Evolutionary conservation across 176 grass and related monocot species (phyloP).

Genomic region (Musa acuminata): DNA sequence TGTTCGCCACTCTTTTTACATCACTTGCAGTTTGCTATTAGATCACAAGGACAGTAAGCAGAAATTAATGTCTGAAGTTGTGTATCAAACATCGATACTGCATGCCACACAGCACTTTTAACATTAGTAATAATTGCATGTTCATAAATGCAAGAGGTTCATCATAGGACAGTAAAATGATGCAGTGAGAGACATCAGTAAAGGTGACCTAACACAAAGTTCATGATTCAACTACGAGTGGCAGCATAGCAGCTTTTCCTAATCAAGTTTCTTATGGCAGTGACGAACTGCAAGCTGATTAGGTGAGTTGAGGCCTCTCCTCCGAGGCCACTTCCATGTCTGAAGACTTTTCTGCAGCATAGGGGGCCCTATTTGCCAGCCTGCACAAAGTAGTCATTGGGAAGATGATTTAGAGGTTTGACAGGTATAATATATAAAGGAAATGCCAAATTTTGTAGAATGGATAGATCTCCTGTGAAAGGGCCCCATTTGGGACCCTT

Average conservation of each 20-base stretch:
- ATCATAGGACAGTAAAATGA: background rate
- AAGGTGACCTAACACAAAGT: background rate
- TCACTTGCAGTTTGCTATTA: too few species aligned
- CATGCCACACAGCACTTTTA: background rate
- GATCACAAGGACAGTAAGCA: background rate
- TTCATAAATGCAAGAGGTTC: background rate
- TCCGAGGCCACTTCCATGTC: slow-evolving; percentile 31
- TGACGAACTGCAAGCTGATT: background rate
- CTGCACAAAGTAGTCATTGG: slow-evolving; percentile 22
- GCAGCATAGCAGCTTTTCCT: background rate
- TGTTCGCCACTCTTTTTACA: too few species aligned
- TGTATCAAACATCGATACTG: background rate
- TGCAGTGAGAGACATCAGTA: background rate
- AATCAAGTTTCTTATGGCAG: background rate
- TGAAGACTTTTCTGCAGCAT: slow-evolving; percentile 35
- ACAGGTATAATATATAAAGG: too few species aligned
- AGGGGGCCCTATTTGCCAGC: slow-evolving; percentile 73
- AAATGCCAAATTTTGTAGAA: too few species aligned
- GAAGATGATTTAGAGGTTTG: background rate
- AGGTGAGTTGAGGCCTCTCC: background rate
- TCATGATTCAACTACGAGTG: background rate
- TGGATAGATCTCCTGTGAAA: too few species aligned
- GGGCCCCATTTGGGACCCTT: too few species aligned
- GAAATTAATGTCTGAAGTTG: background rate
- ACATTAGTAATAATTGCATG: background rate